Base-by-base conservation (phyloP, 208 protist genomes). In the Acanthamoeba triangularis region DNA sequence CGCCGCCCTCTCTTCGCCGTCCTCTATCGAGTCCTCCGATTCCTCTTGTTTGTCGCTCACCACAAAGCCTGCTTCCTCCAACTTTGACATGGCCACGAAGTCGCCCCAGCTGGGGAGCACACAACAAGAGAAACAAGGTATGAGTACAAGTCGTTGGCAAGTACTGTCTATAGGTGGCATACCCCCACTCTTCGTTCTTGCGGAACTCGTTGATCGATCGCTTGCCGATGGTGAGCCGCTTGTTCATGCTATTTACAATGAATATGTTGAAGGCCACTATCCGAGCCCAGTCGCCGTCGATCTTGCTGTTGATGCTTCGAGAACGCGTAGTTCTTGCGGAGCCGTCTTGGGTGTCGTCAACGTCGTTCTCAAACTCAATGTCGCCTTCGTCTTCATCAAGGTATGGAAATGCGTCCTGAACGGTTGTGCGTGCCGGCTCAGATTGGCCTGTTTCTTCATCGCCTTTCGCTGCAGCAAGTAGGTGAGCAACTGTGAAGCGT, bases 181-280 rank as follows among this genome's bases (percentile, higher is more conserved):
- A 85, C 76, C 76, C 76, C 76, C 76, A 85, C 44, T 85, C 76
- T 33, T 85, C 76, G 47, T 85, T 85, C 76, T 59, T 85, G 18
- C 76, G 76, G 23, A 85, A 85, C n/a, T 85, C 76, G 76, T 85
- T 85, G 76, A 85, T 85, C 6, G 76, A 85, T 85, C 76, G 76
- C 76, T 85, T 85, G 76, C 76, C 76, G 25, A 85, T 85, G 28
- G 76, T 85, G 76, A 85, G 76, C 11, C 76, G 76, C 28, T 85
- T 85, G 76, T 85, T 85, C 37, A 85, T 14, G 44, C 44, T 85
- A 61, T 85, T 85, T 85, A 85, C 76, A 85, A 85, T 85, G 44
- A 85, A 85, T 18, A 85, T 85, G 20, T 85, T 85, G 44, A 85
- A 85, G 10, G 76, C 76, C 28, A 85, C 76, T 20, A 85, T 56